These are phyloP conservation scores for Pichia sp. DNA, from an alignment of 1,139 yeast species.

Conservation along the genomic window DNA sequence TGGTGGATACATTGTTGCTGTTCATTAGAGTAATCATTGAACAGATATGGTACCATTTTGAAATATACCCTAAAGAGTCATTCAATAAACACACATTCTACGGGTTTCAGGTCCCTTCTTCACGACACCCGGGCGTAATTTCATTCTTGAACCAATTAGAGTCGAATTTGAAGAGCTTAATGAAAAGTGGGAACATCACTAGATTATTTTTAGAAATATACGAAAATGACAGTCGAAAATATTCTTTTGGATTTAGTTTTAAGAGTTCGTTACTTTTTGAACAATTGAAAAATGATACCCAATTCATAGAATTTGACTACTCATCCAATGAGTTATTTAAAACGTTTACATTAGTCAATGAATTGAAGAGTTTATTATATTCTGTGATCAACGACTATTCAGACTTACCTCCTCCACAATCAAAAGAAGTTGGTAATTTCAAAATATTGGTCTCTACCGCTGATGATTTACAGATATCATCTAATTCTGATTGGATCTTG, in stretches of 20 bases:
- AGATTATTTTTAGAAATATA: slow-evolving; percentile 26
- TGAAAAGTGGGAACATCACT: slow-evolving; percentile 24
- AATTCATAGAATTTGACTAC: slow-evolving; percentile 5
- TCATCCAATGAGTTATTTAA: slow-evolving; percentile 2
- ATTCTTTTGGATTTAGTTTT: slow-evolving; percentile 30
- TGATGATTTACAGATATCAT: slow-evolving; percentile 14
- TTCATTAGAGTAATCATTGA: slow-evolving; percentile 30
- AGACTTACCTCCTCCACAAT: neutral
- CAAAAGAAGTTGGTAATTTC: slow-evolving; percentile 19
- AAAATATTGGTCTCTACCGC: slow-evolving; percentile 25
- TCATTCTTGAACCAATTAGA: slow-evolving; percentile 36
- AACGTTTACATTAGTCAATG: slow-evolving; percentile 21
- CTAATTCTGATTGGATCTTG: slow-evolving; percentile 25
- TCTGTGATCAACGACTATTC: slow-evolving; percentile 24
- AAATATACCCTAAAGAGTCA: slow-evolving; percentile 43
- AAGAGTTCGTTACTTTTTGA: slow-evolving; percentile 27
- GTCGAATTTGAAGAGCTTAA: slow-evolving; percentile 14
- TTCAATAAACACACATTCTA: slow-evolving; percentile 41
- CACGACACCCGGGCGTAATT: slow-evolving; percentile 45
- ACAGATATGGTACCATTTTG: slow-evolving; percentile 45
- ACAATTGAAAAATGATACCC: slow-evolving; percentile 16
- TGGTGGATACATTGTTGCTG: neutral
- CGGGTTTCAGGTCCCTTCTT: slow-evolving; percentile 39
- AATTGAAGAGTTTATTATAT: slow-evolving; percentile 25
- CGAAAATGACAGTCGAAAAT: slow-evolving; percentile 10